Evolutionary conservation across 805 yeast genomes (phyloP), one percentile per base, ranked within the genome.

Genomic region (Nakazawaea ambrosiae): DNA sequence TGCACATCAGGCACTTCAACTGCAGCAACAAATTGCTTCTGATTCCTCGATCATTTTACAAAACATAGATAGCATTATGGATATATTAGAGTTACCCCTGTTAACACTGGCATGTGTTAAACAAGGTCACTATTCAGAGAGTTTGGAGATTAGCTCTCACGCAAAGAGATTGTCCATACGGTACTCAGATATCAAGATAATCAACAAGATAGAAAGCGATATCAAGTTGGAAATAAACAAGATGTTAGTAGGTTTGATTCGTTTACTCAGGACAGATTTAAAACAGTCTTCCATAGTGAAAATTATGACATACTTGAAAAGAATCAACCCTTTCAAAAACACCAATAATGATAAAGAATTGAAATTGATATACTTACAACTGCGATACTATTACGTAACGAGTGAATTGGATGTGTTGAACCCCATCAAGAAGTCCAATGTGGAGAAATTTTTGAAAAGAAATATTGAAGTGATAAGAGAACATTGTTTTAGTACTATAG

Each of bases 101-200:
- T 56, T 90, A 33, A 78, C 90, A 24, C 70, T 78, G 33, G 77
- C 89, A n/a, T 86, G 97, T 57, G 85, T 89, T 9, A 68, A 75
- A 33, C 81, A 82, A 33, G 96, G 96, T 0, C 84, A 83, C 50
- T 92, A 89, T 53, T 82, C 87, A 24, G 95, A 88, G 50, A 88
- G 96, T 8, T 70, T 90, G 25, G 95, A 90, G 54, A 73, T 90
- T 11, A 81, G 88, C 10, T 71, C 82, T 22, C 78, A 84, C 49
- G 77, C 83, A 1, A 71, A 80, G 44, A 68, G 94, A 38, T 63
- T 92, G 18, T 63, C 70, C 1, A 73, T 78, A 14, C 66, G 94
- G 41, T 89, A 81, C 55, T 85, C 88, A 6, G 70, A 70, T 30
- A 58, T 80, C 7, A 55, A 60, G 1, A 50, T 82, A 1, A 70